These are phyloP conservation scores for Vigna unguiculata DNA, from an alignment of 306 rosid genomes.

Conservation along the genomic window DNA sequence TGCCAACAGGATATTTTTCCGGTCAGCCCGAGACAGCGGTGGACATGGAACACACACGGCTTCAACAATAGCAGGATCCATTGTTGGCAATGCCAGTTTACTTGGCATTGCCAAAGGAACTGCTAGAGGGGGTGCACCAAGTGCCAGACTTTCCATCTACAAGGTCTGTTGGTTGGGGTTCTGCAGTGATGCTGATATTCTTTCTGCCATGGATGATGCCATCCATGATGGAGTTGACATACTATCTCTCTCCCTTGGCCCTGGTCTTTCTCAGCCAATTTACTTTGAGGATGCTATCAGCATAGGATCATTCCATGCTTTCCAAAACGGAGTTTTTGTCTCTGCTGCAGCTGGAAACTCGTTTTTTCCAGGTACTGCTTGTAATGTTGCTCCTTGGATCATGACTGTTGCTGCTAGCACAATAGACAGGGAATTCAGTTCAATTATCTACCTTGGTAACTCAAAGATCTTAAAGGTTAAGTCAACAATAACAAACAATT, in stretches of 20 bases:
- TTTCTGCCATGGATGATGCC: conserved; percentile 73
- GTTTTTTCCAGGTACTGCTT: conserved; percentile 37
- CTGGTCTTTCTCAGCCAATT: conserved; percentile 62
- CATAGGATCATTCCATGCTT: conserved; percentile 75
- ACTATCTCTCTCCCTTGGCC: conserved; percentile 76
- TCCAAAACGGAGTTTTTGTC: conserved; percentile 66
- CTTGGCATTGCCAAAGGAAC: conserved; percentile 71
- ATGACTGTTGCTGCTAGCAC: conserved; percentile 82
- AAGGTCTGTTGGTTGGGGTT: conserved; percentile 73
- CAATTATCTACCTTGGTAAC: conserved; percentile 67
- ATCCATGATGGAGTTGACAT: conserved; percentile 75
- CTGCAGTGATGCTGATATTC: conserved; percentile 69
- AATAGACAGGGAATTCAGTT: conserved; percentile 64
- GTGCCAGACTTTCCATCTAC: conserved; percentile 75
- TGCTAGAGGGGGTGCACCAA: conserved; percentile 72
- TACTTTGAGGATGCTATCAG: conserved; percentile 58
- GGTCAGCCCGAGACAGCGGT: conserved; percentile 63
- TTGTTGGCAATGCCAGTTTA: conserved; percentile 55
- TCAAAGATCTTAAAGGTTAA: conserved; percentile 66
- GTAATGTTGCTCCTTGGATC: conserved; percentile 83
- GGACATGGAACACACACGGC: conserved; percentile 87
- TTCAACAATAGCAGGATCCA: conserved; percentile 73
- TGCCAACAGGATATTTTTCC: too few relatives aligned
- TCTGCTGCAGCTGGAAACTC: conserved; percentile 70
- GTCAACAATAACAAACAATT: neutral